phyloP scores from a whole-genome alignment of 768 basidiomycete genomes.

The Rhodosporidiobolus sp. region DNA sequence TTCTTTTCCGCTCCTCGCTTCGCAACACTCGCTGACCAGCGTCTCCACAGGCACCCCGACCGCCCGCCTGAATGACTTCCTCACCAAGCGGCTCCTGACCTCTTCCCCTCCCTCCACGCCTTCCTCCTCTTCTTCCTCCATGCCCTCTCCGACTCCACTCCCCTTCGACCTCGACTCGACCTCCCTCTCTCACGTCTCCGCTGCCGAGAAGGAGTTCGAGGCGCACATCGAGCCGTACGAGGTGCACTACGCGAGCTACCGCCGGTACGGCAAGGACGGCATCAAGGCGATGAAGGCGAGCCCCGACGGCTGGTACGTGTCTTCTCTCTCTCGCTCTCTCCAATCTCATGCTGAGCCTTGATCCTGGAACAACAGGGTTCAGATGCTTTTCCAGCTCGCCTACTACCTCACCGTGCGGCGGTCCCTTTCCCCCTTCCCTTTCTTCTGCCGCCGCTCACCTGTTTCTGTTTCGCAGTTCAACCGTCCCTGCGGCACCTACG shows the following conservation, averaged over 20 bases:
- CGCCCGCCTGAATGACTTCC: constrained; percentile 87
- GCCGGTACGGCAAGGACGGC: constrained; percentile 78
- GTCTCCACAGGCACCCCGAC: constrained; percentile 65
- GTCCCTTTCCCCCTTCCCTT: constrained; percentile 14
- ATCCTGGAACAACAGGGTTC: constrained; percentile 51
- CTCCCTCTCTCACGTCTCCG: constrained; percentile 57
- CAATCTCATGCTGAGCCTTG: background rate
- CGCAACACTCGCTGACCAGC: accelerated
- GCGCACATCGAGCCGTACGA: constrained; percentile 67
- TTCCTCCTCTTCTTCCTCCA: constrained; percentile 31
- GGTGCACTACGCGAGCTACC: constrained; percentile 75
- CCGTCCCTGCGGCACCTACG: constrained; percentile 57
- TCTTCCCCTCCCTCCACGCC: constrained; percentile 57
- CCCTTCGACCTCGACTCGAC: constrained; percentile 64
- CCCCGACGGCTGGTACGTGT: constrained; percentile 70
- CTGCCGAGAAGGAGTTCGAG: constrained; percentile 67
- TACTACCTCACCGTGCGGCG: constrained; percentile 67
- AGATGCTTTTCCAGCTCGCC: constrained; percentile 91
- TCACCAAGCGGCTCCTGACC: constrained; percentile 67
- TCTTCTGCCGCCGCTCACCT: background rate
- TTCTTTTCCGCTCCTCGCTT: too few relatives aligned
- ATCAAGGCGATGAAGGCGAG: constrained; percentile 61
- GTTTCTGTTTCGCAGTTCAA: background rate
- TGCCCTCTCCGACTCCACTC: constrained; percentile 49
- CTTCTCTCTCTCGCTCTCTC: too few relatives aligned